phyloP scores from a whole-genome alignment of 2,329 filamentous ascomycete genomes.

The Beauveria asiatica region DNA sequence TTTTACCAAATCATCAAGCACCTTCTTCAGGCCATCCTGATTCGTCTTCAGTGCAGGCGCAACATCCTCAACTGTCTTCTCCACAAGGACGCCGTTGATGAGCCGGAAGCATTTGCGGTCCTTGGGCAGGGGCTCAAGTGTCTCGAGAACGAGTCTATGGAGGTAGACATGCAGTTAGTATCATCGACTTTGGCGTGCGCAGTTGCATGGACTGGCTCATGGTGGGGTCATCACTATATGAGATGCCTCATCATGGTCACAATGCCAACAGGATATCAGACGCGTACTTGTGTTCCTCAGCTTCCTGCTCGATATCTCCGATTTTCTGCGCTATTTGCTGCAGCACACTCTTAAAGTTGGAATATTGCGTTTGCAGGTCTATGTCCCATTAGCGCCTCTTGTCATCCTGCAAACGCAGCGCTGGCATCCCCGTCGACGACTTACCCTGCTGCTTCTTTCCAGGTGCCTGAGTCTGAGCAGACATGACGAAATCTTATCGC shows the following conservation, averaged over 20 bases:
- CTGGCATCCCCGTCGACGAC: conserved; percentile 11
- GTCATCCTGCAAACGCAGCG: background rate
- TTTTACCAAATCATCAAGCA: conserved; percentile 88
- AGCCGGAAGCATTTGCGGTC: conserved; percentile 97
- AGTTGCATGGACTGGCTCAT: background rate
- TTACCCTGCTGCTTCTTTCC: conserved; percentile 66
- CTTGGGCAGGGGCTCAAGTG: conserved; percentile 68
- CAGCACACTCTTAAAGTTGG: conserved; percentile 67
- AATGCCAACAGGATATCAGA: conserved; percentile 11
- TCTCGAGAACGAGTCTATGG: conserved; percentile 83
- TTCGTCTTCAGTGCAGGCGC: conserved; percentile 88
- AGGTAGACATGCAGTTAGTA: conserved; percentile 10
- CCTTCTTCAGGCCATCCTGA: conserved; percentile 86
- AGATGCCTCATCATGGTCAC: background rate
- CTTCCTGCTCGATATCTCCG: conserved; percentile 93
- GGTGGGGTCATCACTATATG: background rate
- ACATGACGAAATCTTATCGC: conserved; percentile 29
- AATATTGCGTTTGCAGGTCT: conserved; percentile 77
- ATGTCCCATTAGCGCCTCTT: conserved; percentile 3
- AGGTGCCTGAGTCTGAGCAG: conserved; percentile 35
- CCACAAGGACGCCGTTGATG: conserved; percentile 93
- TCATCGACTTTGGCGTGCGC: background rate
- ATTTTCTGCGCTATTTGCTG: conserved; percentile 95
- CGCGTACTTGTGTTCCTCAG: conserved; percentile 93
- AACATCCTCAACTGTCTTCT: conserved; percentile 88